Conservation (phyloP, 1,284 basidiomycete genomes). For the Fomitopsis palustris region DNA sequence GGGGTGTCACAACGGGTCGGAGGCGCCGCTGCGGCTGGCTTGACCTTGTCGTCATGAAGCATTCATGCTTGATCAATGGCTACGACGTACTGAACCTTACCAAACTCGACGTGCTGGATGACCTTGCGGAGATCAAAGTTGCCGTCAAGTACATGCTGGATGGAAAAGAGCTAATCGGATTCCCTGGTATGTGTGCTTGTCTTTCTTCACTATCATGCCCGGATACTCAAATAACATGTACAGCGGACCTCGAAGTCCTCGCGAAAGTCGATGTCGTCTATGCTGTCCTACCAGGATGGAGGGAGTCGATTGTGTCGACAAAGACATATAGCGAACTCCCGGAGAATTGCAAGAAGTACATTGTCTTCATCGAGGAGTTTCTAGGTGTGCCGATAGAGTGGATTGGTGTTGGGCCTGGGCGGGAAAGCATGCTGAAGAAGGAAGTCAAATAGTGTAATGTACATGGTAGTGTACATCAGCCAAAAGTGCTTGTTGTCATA, state of each 20-base stretch:
- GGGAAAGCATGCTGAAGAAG: constrained; percentile 74
- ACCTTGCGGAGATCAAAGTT: constrained; percentile 86
- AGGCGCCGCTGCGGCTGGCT: constrained; percentile 96
- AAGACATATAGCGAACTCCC: constrained; percentile 81
- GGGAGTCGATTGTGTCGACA: constrained; percentile 70
- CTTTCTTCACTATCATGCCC: no score
- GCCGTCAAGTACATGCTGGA: constrained; percentile 80
- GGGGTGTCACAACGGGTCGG: constrained; percentile 90
- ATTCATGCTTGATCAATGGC: constrained; percentile 94
- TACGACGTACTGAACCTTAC: constrained; percentile 94
- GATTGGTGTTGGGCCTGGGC: constrained; percentile 87
- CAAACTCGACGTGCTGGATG: constrained; percentile 92
- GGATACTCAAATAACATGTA: background rate
- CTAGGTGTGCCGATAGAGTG: constrained; percentile 82
- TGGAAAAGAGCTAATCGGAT: constrained; percentile 77
- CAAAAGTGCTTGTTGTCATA: no score
- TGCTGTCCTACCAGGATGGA: constrained; percentile 91
- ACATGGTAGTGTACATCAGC: background rate
- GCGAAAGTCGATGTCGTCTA: constrained; percentile 86
- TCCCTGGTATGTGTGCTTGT: constrained; percentile 76
- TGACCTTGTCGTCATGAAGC: constrained; percentile 91
- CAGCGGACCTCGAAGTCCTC: constrained; percentile 85
- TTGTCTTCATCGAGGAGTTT: constrained; percentile 85
- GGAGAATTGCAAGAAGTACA: constrained; percentile 82
- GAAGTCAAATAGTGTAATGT: background rate